Conservation (phyloP, 805 yeast species). For the Metschnikowia dekortorum region DNA sequence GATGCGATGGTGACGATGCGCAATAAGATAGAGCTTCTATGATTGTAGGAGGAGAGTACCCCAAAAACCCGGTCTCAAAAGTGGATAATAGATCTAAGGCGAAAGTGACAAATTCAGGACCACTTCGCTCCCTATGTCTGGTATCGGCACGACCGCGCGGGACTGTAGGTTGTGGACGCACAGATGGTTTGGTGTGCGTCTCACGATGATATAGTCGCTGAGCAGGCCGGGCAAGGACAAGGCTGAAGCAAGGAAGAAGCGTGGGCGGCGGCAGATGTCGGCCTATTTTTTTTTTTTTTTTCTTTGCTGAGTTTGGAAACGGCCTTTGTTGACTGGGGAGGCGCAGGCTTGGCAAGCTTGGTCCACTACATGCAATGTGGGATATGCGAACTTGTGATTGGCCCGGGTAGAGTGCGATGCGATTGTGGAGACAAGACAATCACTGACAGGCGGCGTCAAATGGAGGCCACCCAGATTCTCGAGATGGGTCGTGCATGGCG, state of each 20-base stretch:
- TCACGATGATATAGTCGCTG: neutral
- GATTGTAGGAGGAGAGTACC: neutral
- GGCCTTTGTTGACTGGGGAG: neutral
- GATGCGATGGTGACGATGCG: neutral
- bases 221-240: neutral
- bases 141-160: conserved; percentile 3
- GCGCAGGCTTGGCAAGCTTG: neutral
- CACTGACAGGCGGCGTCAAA: neutral
- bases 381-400: conserved; percentile 2
- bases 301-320: neutral
- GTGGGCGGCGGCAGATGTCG: too few relatives aligned
- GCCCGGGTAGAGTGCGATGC: conserved; percentile 3
- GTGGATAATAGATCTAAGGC: neutral
- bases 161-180: conserved; percentile 2
- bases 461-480: neutral
- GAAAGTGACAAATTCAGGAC: conserved; percentile 3
- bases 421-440: conserved; percentile 4
- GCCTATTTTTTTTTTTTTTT: neutral
- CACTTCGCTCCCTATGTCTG: conserved; percentile 3
- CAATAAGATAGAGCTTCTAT: neutral
- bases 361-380: neutral
- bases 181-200: conserved; percentile 1
- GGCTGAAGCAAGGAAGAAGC: neutral
- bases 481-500: neutral
- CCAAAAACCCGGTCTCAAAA: neutral